Conservation (phyloP, 1,139 yeast species). For the Saccharomycopsis hybrid region DNA sequence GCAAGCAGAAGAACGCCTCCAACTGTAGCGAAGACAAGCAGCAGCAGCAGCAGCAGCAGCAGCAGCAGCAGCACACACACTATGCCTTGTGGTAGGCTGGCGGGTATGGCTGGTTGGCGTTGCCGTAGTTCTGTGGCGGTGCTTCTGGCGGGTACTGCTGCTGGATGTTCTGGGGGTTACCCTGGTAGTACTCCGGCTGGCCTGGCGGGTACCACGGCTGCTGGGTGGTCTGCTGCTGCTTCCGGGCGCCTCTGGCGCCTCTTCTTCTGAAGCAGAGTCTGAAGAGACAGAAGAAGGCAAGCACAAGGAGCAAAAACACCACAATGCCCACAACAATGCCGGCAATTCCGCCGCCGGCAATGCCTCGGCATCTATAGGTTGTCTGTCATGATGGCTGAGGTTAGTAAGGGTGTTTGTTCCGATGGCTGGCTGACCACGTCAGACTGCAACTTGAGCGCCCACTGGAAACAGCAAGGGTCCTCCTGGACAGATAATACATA, state of each 20-base stretch:
- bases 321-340: constrained; percentile 8
- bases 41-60: too few species aligned
- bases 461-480: too few species aligned
- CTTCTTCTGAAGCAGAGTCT: neutral
- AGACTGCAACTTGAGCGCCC: too few species aligned
- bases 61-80: too few species aligned
- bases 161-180: neutral
- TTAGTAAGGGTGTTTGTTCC: too few species aligned
- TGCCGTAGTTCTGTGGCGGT: neutral
- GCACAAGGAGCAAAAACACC: neutral
- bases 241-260: too few species aligned
- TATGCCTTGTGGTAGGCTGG: neutral
- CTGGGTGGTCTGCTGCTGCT: constrained; percentile 3
- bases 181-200: neutral
- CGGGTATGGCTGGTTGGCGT: neutral
- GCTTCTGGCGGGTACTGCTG: neutral
- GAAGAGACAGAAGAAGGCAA: neutral
- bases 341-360: constrained; percentile 7
- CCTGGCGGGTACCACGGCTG: constrained; percentile 4
- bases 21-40: too few species aligned
- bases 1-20: too few species aligned
- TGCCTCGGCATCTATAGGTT: neutral
- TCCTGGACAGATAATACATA: too few species aligned
- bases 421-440: too few species aligned
- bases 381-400: neutral